These are phyloP conservation scores for Domatiomyces globalis DNA, from an alignment of 2,329 filamentous ascomycete genomes.

Conservation along the genomic window DNA sequence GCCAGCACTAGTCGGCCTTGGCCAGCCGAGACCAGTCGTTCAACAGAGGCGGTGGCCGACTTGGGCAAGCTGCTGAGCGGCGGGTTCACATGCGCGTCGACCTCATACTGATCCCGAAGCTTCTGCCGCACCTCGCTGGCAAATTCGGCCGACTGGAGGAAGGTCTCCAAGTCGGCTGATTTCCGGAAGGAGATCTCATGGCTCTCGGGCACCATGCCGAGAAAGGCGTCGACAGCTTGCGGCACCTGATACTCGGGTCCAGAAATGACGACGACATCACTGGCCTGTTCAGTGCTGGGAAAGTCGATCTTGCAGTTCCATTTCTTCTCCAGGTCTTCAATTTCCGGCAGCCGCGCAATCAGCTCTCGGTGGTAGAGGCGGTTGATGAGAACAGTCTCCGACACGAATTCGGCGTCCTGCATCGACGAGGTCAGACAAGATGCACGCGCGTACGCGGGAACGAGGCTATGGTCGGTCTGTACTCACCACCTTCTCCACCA, in stretches of 20 bases:
- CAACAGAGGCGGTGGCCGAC: constrained; percentile 20
- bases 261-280: constrained; percentile 87
- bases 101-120: constrained; percentile 81
- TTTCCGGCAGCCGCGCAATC: constrained; percentile 71
- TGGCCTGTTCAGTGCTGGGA: constrained; percentile 91
- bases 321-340: constrained; percentile 93
- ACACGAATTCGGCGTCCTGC: constrained; percentile 89
- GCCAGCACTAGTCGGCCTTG: constrained; percentile 52
- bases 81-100: constrained; percentile 59
- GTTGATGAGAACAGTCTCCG: constrained; percentile 84
- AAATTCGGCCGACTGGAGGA: constrained; percentile 70
- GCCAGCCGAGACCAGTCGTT: constrained; percentile 34
- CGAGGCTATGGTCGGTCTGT: background rate
- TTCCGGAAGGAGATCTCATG: constrained; percentile 80
- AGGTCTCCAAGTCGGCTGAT: constrained; percentile 61
- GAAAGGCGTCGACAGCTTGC: constrained; percentile 85
- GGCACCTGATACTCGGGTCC: constrained; percentile 97
- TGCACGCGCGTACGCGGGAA: constrained; percentile 7
- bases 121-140: constrained; percentile 65
- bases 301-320: constrained; percentile 99
- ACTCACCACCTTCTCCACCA: constrained; percentile 86
- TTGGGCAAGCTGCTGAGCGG: constrained; percentile 22
- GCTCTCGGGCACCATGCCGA: constrained; percentile 95
- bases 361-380: constrained; percentile 91
- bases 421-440: background rate